Percentiles rank a stretch among this genome's conserved stretches.
phyloP scores from a whole-genome alignment of 805 yeast genomes.

The Kluyveromyces aestuarii region DNA sequence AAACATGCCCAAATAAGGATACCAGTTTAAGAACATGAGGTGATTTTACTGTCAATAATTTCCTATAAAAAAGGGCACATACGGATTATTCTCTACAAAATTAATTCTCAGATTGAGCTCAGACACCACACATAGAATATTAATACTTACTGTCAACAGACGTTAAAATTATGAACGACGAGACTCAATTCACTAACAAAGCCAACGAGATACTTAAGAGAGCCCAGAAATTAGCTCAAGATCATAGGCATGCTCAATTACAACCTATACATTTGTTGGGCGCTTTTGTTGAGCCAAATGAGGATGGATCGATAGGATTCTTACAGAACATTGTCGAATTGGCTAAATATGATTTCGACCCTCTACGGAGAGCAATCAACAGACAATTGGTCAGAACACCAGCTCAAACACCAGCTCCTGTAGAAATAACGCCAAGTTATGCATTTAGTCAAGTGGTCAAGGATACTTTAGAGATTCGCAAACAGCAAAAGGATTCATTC shows the following conservation, averaged over 20 bases:
- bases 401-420: constrained; percentile 82
- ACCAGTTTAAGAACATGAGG: too few species aligned
- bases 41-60: too few species aligned
- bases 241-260: constrained; percentile 74
- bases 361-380: constrained; percentile 72
- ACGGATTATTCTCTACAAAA: too few species aligned
- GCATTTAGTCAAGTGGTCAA: constrained; percentile 68
- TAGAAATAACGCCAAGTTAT: constrained; percentile 64
- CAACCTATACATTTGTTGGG: constrained; percentile 87
- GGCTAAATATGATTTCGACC: constrained; percentile 80
- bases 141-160: background rate
- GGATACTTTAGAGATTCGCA: constrained; percentile 67
- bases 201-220: constrained; percentile 73
- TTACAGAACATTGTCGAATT: constrained; percentile 75
- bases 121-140: background rate
- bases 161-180: constrained; percentile 29
- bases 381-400: constrained; percentile 76
- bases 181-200: constrained; percentile 83
- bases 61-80: too few species aligned
- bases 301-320: constrained; percentile 51
- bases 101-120: background rate
- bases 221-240: constrained; percentile 76
- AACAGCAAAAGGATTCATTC: constrained; percentile 82
- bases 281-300: constrained; percentile 65
- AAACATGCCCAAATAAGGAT: too few species aligned